phyloP scores from a whole-genome alignment of 2,329 filamentous ascomycete species.

The Colletotrichum tabaci region DNA sequence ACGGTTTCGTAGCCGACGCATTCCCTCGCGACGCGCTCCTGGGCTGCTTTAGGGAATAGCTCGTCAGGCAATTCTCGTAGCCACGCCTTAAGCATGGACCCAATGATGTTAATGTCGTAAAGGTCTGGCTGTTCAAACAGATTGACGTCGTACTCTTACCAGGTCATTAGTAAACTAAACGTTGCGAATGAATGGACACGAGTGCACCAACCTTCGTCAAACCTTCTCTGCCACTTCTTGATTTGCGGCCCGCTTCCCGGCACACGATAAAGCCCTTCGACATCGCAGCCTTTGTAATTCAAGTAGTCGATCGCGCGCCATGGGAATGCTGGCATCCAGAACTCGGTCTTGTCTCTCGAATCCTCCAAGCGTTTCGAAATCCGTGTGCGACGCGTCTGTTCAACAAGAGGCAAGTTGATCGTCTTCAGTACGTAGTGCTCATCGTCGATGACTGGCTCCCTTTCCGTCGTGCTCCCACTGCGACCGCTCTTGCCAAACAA shows the following conservation, averaged over 20 bases:
- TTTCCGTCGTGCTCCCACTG: conserved; percentile 79
- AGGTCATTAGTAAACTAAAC: background rate
- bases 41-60: conserved; percentile 87
- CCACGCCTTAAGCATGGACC: conserved; percentile 97
- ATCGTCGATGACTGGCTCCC: conserved; percentile 77
- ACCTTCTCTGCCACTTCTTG: conserved; percentile 92
- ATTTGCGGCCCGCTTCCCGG: conserved; percentile 92
- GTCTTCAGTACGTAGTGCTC: conserved; percentile 89
- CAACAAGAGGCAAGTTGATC: conserved; percentile 87
- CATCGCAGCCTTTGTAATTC: conserved; percentile 94
- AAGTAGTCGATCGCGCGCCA: conserved; percentile 97
- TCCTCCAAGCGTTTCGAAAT: conserved; percentile 92
- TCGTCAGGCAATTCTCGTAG: conserved; percentile 95
- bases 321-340: conserved; percentile 97
- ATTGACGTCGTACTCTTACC: conserved; percentile 85
- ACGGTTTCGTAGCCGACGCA: conserved; percentile 85
- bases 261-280: conserved; percentile 93
- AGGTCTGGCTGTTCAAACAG: conserved; percentile 89
- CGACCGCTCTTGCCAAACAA: conserved; percentile 85
- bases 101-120: conserved; percentile 97
- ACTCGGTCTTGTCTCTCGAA: conserved; percentile 95
- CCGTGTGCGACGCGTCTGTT: conserved; percentile 90
- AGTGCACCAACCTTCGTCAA: conserved; percentile 78
- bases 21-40: conserved; percentile 84
- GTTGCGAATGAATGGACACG: conserved; percentile 47